Base-by-base conservation (phyloP, 495 filamentous ascomycete species). In the Lasiosphaeriaceae sp. region DNA sequence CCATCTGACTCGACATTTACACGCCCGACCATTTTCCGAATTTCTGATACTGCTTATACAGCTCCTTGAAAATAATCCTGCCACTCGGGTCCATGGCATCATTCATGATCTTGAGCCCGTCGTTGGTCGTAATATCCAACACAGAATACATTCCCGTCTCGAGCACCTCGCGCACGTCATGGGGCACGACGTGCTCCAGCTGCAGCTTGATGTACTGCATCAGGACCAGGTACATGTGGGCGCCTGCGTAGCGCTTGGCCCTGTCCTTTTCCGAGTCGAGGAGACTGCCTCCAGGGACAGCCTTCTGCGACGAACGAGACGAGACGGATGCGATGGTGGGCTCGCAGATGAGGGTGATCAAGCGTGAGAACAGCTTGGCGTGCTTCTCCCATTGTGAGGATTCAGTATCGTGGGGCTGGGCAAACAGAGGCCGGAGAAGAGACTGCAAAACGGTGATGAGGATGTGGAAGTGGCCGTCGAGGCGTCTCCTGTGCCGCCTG, bases 201-300 rank as follows among this genome's bases (percentile, higher is more conserved):
- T 87, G 85, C 63, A 82, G 80, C 56, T 81, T 75, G 55, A 88
- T 80, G 66, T 92, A 96, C 54, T 83, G 74, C 74, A 84, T 84
- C 31, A 96, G 71, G 21, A 95, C 69, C 50, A 84, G 82, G 64
- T 84, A 86, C 66, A 94, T 78, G 71, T 89, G 82, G 68, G 88
- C 83, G 0, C 89, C 88, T 0, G 88, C 89, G 60, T 86, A 87
- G 7, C 83, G 80, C 66, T 86, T 86, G 24, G 89, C 89, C 52
- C 83, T 86, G 60, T 89, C 88, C 7, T 86, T 87, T 54, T 89
- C 84, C 54, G 92, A 90, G 50, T 83, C 86, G 16, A 96, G 79
- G 16, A 69, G 16, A 20, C 19, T 23, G 34, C 55, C 35, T 0
- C 22, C 14, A 7, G 0, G 37, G 16, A 16, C 7, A 31, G 29